Percentiles rank a stretch among this genome's conserved stretches.
Conservation (phyloP, 768 basidiomycete species). For the Leucocoprinus sp. region DNA sequence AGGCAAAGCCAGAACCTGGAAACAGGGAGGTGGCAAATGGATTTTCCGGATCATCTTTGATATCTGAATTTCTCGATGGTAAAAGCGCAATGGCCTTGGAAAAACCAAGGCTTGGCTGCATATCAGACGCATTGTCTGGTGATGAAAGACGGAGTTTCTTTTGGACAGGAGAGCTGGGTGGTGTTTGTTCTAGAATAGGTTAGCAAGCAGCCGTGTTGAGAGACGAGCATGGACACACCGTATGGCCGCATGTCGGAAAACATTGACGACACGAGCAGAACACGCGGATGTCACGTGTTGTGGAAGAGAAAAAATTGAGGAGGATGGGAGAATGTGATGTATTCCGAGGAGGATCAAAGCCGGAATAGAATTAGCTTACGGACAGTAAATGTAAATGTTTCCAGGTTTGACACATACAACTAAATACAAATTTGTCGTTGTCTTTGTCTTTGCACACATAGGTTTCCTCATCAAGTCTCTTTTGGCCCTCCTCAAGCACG, state of each 20-base stretch:
- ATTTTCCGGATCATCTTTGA: conserved; percentile 33
- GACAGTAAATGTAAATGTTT: neutral
- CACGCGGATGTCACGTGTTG: conserved; percentile 13
- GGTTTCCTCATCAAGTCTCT: neutral
- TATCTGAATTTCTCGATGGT: neutral
- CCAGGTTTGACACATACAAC: neutral
- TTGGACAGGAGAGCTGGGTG: conserved; percentile 7
- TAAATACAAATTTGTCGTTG: conserved; percentile 4
- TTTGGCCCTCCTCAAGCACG: conserved; percentile 5
- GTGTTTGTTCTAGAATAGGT: neutral
- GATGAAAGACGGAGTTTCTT: conserved; percentile 9
- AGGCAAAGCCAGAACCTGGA: conserved; percentile 23
- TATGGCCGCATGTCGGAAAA: neutral
- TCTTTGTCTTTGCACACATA: neutral
- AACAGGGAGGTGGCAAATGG: conserved; percentile 24
- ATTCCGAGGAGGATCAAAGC: neutral
- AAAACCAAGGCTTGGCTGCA: neutral
- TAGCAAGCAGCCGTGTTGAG: neutral
- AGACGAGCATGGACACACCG: conserved; percentile 1
- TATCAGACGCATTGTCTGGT: neutral
- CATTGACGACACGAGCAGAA: neutral
- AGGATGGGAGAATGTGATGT: neutral
- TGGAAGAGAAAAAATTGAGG: no score
- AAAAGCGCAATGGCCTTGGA: conserved; percentile 2
- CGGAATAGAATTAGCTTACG: conserved; percentile 1